Base-by-base conservation (phyloP, 371 early-diverging fungal genomes). In the Mucor saturninus region DNA sequence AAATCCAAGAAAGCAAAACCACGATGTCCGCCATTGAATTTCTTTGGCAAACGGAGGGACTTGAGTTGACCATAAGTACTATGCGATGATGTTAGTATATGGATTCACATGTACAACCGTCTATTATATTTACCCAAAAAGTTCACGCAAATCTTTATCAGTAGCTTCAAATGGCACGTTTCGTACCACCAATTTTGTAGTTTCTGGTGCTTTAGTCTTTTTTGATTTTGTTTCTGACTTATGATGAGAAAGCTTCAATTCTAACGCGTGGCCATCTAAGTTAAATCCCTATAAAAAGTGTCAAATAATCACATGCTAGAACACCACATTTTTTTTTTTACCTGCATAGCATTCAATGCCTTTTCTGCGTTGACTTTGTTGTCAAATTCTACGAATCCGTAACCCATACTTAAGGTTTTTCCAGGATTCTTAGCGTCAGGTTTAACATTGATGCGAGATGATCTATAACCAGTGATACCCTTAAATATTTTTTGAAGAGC, bases 121-220 rank as follows among this genome's bases (percentile, higher is more conserved):
- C 8, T 8, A 32, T 3, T 13, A 38, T 35, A 45, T 77, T 67
- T 83, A 91, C 87, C 85, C 77, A 75, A 99, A 96, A 42, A 99
- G 79, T 67, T 95, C 91, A 39, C 86, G 86, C 54, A 99, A 75
- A 67, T 99, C 99, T 74, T 91, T 92, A 70, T 92, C 89, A 21
- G 98, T 95, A 9, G 99, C 98, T 82, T 99, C 98, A 77, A 99
- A 99, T 45, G 99, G 98, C 54, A 99, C 86, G 82, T 99, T 99
- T 62, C 97, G 95, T 30, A 99, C 89, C 29, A 99, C 81, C 56
- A 99, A 76, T 75, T 99, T 99, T 49, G 93, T 93, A 31, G 75
- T 76, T 35, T 76, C 83, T 28, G 76, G 72, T 61, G 71, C 60
- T 38, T 61, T 71, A 3, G 73, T 45, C 39, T 63, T 69, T 64